Evolutionary conservation across 176 grass and related monocot genomes (phyloP).

Genomic region (Chloris gayana): DNA sequence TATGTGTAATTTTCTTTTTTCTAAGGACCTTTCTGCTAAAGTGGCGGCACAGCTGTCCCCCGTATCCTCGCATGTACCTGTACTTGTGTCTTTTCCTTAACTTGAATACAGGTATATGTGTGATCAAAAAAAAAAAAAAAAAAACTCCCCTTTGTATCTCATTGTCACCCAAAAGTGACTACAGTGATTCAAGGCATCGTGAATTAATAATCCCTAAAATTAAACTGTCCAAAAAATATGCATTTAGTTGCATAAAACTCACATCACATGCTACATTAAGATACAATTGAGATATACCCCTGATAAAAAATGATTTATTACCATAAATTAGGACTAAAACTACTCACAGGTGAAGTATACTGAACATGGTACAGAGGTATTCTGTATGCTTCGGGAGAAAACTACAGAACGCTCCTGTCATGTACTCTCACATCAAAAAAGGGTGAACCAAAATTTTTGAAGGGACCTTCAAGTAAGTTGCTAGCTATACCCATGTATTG

Average conservation of each 20-base stretch:
- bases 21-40: too few relatives aligned
- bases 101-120: too few relatives aligned
- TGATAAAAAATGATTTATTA: conserved; percentile 51
- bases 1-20: too few relatives aligned
- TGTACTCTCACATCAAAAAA: conserved; percentile 44
- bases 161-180: neutral
- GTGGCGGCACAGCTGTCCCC: too few relatives aligned
- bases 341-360: conserved; percentile 54
- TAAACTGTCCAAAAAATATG: neutral
- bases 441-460: conserved; percentile 44
- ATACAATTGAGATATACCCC: conserved; percentile 33
- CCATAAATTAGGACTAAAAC: conserved; percentile 54
- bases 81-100: too few relatives aligned
- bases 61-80: too few relatives aligned
- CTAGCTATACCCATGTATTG: conserved; percentile 72
- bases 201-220: neutral
- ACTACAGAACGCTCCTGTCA: conserved; percentile 40
- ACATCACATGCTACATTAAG: conserved; percentile 29
- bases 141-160: neutral
- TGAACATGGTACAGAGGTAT: conserved; percentile 49
- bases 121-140: too few relatives aligned
- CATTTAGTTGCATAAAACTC: conserved; percentile 12
- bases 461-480: conserved; percentile 57
- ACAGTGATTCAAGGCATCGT: neutral
- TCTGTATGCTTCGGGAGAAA: conserved; percentile 31